A percentile compares a stretch with the other conserved stretches of the same genome.
These are phyloP conservation scores for Trichoderma hamatum DNA, from an alignment of 2,329 filamentous ascomycete genomes.

Conservation along the genomic window DNA sequence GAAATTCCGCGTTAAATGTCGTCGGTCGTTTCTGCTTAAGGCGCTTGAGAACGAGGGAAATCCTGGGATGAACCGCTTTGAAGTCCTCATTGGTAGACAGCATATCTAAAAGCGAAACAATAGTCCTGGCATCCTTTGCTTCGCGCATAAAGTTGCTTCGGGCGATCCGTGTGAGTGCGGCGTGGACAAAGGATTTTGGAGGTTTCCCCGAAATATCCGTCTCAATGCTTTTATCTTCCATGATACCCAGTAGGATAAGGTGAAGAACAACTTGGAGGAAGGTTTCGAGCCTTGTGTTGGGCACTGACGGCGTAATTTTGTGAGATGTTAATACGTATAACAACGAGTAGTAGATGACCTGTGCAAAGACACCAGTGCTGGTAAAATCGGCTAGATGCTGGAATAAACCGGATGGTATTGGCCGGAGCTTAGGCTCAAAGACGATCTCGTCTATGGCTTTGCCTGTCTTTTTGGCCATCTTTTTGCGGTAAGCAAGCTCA, in stretches of 20 bases:
- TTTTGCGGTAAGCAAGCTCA: constrained; percentile 83
- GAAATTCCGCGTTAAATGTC: constrained; percentile 71
- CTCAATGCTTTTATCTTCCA: constrained; percentile 73
- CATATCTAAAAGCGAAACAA: constrained; percentile 65
- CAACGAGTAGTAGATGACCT: constrained; percentile 86
- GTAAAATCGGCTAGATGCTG: constrained; percentile 77
- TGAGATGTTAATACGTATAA: constrained; percentile 75
- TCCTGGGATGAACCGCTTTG: constrained; percentile 81
- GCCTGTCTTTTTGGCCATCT: constrained; percentile 84
- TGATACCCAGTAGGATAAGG: constrained; percentile 79
- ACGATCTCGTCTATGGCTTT: constrained; percentile 82
- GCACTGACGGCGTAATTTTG: constrained; percentile 71
- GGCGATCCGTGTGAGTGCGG: constrained; percentile 67
- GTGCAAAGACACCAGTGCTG: constrained; percentile 80
- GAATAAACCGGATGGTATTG: constrained; percentile 78
- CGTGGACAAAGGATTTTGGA: constrained; percentile 69
- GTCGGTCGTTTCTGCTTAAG: constrained; percentile 81
- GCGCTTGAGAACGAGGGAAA: constrained; percentile 77
- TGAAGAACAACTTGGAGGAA: constrained; percentile 92
- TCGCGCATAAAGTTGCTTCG: constrained; percentile 64
- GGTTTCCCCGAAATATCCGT: constrained; percentile 51
- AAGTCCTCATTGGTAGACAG: constrained; percentile 71
- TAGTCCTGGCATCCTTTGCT: constrained; percentile 60
- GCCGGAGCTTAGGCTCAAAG: constrained; percentile 81
- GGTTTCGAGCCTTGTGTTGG: constrained; percentile 81